phyloP scores from a whole-genome alignment of 768 basidiomycete genomes.

The Cantharellus anzutake region DNA sequence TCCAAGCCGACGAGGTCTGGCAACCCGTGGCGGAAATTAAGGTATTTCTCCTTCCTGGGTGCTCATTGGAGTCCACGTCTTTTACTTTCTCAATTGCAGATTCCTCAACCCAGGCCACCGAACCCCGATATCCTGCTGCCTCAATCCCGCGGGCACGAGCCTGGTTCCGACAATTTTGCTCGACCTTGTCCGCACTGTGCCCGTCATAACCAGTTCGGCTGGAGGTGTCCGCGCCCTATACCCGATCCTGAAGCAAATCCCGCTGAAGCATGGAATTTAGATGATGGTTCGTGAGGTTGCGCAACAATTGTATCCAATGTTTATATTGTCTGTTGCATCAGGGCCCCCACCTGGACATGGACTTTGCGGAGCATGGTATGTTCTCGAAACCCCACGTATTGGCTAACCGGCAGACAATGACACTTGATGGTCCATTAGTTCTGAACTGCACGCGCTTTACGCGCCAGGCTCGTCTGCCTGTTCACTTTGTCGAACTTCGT shows the following conservation, averaged over 20 bases:
- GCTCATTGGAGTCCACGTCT: neutral
- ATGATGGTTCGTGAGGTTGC: constrained; percentile 30
- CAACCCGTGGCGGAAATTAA: constrained; percentile 35
- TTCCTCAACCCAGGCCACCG: constrained; percentile 23
- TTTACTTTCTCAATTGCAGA: neutral
- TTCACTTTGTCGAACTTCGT: constrained; percentile 64
- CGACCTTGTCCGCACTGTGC: constrained; percentile 62
- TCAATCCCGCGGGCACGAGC: constrained; percentile 51
- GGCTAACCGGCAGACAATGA: neutral
- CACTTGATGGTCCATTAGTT: constrained; percentile 24
- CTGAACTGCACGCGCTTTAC: constrained; percentile 48
- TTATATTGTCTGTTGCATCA: neutral
- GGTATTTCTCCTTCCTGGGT: constrained; percentile 23
- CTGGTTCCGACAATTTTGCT: constrained; percentile 31
- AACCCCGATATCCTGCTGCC: constrained; percentile 53
- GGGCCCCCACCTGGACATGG: constrained; percentile 51
- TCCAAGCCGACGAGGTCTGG: constrained; percentile 72
- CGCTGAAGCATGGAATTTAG: constrained; percentile 57
- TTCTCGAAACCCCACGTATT: neutral
- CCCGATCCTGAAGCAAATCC: constrained; percentile 47
- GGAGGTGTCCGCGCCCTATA: constrained; percentile 67
- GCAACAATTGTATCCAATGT: neutral
- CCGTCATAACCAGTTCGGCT: constrained; percentile 51
- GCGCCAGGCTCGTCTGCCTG: constrained; percentile 70
- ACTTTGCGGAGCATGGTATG: constrained; percentile 66